A percentile compares a stretch with the other conserved stretches of the same genome.
These are phyloP conservation scores for Phialophora chinensis DNA, from an alignment of 2,329 filamentous ascomycete species.

Conservation along the genomic window DNA sequence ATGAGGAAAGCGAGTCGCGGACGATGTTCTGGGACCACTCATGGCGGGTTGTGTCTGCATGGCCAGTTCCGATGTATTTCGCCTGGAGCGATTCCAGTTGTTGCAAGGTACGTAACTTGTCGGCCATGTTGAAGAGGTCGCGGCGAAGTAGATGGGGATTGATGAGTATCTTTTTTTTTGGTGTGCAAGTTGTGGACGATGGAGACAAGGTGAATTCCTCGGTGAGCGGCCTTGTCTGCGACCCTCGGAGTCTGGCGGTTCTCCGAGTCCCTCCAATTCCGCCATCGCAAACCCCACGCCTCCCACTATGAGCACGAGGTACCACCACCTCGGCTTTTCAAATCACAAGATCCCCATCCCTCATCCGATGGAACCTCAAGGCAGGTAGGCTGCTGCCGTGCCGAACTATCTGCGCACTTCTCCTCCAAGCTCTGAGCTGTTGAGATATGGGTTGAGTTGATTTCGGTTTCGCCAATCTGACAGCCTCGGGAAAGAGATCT, in stretches of 20 bases:
- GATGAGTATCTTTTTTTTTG: not conserved
- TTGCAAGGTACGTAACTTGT: conserved; percentile 96
- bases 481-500: conserved; percentile 6
- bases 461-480: conserved; percentile 5
- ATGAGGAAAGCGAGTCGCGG: conserved; percentile 88
- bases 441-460: conserved; percentile 10
- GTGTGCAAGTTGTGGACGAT: not conserved
- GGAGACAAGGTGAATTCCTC: not conserved
- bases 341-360: conserved; percentile 19
- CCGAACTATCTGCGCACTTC: conserved; percentile 17
- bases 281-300: not conserved
- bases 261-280: conserved; percentile 1
- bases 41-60: conserved; percentile 95
- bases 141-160: not conserved
- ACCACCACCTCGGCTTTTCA: conserved; percentile 11
- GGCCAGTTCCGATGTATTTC: conserved; percentile 93
- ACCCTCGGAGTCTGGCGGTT: not conserved
- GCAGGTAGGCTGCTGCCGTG: not conserved
- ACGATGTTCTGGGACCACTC: conserved; percentile 97
- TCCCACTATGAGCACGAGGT: not conserved
- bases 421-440: conserved; percentile 9
- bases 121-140: conserved; percentile 66
- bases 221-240: not conserved
- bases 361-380: conserved; percentile 13
- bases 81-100: conserved; percentile 96